phyloP scores from a whole-genome alignment of 2,329 filamentous ascomycete genomes.

The Blastomyces percursus region DNA sequence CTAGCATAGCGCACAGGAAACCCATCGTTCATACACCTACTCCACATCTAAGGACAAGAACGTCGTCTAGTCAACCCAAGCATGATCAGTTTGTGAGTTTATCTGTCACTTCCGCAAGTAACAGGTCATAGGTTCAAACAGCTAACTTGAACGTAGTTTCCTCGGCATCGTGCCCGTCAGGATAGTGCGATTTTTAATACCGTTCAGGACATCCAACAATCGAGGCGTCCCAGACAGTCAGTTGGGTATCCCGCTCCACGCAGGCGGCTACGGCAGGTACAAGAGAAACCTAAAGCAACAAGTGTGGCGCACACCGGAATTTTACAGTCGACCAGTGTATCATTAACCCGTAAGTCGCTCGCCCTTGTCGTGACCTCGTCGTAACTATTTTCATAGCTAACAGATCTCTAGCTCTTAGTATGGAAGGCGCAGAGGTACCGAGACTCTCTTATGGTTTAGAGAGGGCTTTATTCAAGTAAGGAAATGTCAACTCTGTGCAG shows the following conservation, averaged over 20 bases:
- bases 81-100: not conserved
- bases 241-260: not conserved
- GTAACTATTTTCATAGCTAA: constrained; percentile 7
- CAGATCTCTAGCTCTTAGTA: constrained; percentile 23
- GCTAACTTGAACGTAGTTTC: not conserved
- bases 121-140: not conserved
- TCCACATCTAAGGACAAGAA: not conserved
- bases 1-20: not conserved
- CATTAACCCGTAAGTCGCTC: constrained; percentile 16
- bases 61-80: not conserved
- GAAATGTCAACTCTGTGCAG: not conserved
- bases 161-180: not conserved
- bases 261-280: too few species aligned
- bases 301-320: constrained; percentile 8
- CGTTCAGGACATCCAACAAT: too few species aligned
- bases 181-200: not conserved
- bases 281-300: not conserved
- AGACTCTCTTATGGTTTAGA: constrained; percentile 64
- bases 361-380: not conserved
- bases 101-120: not conserved
- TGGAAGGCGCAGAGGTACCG: constrained; percentile 47
- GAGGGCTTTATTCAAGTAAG: constrained; percentile 79
- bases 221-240: not conserved
- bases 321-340: constrained; percentile 9
- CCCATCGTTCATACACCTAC: not conserved